These are phyloP conservation scores for Pestalotiopsis sp. DNA, from an alignment of 2,329 filamentous ascomycete species.

Conservation along the genomic window DNA sequence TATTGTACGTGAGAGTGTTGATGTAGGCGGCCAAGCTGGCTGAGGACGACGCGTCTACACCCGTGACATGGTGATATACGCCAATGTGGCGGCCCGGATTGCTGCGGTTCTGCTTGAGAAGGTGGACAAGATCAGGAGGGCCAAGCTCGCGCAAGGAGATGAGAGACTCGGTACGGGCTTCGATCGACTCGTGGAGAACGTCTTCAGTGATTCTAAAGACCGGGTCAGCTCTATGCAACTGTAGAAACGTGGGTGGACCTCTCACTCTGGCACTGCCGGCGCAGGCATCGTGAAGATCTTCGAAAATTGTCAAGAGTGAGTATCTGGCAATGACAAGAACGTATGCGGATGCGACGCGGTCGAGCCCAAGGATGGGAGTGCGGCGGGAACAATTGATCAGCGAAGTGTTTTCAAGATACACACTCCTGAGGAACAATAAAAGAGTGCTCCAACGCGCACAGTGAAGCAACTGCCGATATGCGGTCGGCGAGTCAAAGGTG, in stretches of 20 bases:
- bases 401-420: neutral
- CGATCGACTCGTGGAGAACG: conserved; percentile 86
- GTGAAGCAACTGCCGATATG: neutral
- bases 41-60: conserved; percentile 95
- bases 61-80: conserved; percentile 97
- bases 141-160: conserved; percentile 87
- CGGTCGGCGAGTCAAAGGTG: neutral
- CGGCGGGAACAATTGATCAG: neutral
- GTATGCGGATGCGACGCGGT: neutral
- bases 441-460: neutral
- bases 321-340: neutral
- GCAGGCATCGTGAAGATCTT: conserved; percentile 26
- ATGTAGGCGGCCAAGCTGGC: conserved; percentile 97
- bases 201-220: conserved; percentile 85
- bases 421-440: neutral
- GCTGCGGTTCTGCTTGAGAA: conserved; percentile 73
- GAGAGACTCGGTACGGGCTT: conserved; percentile 88
- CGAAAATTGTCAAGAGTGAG: neutral
- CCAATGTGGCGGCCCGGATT: conserved; percentile 73
- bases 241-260: neutral
- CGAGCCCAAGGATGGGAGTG: neutral
- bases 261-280: conserved; percentile 35
- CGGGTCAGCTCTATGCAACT: neutral
- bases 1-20: conserved; percentile 87
- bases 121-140: conserved; percentile 92